phyloP scores from a whole-genome alignment of 73 alveolate genomes.

The Durusdinium trenchii region DNA sequence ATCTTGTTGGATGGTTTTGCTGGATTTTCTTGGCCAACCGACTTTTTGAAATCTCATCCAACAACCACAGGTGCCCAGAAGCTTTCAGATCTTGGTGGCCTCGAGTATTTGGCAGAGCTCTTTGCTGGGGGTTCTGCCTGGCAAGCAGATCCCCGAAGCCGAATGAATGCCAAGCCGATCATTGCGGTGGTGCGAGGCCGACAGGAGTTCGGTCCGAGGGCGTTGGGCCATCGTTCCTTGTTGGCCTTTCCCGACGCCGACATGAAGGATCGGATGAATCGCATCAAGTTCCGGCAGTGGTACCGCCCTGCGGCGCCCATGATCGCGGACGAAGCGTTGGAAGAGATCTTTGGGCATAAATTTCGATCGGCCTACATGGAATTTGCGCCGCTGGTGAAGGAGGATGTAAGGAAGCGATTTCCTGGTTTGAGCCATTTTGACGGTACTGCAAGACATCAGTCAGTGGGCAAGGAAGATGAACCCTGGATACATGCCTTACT shows the following conservation, averaged over 20 bases:
- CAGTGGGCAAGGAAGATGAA: constrained; percentile 71
- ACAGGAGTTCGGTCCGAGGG: constrained; percentile 91
- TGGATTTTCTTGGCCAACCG: too few species aligned
- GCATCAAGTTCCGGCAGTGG: constrained; percentile 92
- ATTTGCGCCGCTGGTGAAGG: constrained; percentile 60
- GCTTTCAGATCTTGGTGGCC: constrained; percentile 64
- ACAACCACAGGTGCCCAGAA: not conserved
- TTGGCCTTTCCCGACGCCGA: constrained; percentile 72
- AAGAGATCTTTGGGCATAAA: constrained; percentile 65
- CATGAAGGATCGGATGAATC: constrained; percentile 67
- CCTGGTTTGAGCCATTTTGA: constrained; percentile 83
- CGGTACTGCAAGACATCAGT: constrained; percentile 88
- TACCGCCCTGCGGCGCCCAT: constrained; percentile 83
- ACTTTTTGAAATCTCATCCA: too few species aligned
- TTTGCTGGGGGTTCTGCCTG: constrained; percentile 92
- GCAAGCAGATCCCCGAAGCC: not conserved
- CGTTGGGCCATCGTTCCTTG: constrained; percentile 84
- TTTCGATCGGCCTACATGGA: constrained; percentile 55
- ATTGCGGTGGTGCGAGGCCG: constrained; percentile 92
- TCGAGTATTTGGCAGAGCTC: constrained; percentile 62
- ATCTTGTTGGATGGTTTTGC: too few species aligned
- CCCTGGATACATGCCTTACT: constrained; percentile 82
- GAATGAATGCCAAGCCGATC: constrained; percentile 21
- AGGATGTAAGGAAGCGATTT: constrained; percentile 29
- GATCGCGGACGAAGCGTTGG: constrained; percentile 93